Base-by-base conservation (phyloP, 1,139 yeast species). In the Kurtzmaniella quercitrusa region DNA sequence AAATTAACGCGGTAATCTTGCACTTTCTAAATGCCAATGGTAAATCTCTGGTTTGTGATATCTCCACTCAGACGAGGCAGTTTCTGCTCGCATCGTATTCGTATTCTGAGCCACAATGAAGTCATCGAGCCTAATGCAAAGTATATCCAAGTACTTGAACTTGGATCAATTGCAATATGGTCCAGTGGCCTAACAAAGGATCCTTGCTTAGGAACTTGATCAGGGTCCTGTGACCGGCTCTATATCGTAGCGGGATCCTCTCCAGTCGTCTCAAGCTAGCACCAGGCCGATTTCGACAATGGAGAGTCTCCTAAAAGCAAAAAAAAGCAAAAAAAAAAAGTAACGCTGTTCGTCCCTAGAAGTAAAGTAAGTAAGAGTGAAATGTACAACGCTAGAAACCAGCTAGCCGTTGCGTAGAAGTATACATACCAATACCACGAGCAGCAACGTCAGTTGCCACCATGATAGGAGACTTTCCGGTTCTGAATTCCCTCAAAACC, bases 361-460 rank as follows among this genome's bases (percentile, higher is more conserved):
- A 15, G 18, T 34, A 31, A 24, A 25, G 41, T 41, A 42, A 46
- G 43, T 44, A 37, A 37, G 38, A 15, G 37, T 27, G 37, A 31
- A 19, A 21, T 19, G 15, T 4, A 21, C 3, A 19, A 42, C 38
- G 47, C 54, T 47, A 49, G 19, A 36, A 21, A 18, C 38, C 38
- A 36, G 38, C 38, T 36, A 36, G 27, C 19, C 19, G 15, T 19
- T 14, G 12, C 50, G 51, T 48, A 48, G 48, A 53, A 54, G 51
- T 50, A 68, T 68, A 87, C 98, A 73, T 89, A 90, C 96, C 98
- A 77, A 93, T 91, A 82, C 98, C 98, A 81, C 98, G 89, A 55
- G 98, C 96, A 50, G 98, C 98, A 67, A 93, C 98, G 70, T 93
- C 98, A 55, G 98, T 93, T 51, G 98, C 98, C 65, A 91, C 96